These are phyloP conservation scores for Colletotrichum chrysophilum DNA, from an alignment of 2,329 filamentous ascomycete species.

Conservation along the genomic window DNA sequence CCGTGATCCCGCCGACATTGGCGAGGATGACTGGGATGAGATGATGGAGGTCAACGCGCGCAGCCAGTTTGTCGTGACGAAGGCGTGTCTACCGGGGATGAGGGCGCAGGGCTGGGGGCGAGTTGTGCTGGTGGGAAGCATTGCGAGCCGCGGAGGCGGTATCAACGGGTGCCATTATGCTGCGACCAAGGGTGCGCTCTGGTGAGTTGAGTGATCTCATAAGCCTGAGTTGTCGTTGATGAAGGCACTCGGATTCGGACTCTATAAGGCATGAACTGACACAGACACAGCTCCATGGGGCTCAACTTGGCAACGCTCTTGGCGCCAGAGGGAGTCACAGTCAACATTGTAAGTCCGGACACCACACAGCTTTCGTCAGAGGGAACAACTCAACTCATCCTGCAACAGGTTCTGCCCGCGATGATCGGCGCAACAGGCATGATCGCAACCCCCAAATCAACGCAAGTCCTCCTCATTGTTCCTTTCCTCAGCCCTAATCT, in stretches of 20 bases:
- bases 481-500: background rate
- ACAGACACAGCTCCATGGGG: constrained; percentile 35
- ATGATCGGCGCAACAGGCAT: constrained; percentile 41
- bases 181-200: constrained; percentile 34
- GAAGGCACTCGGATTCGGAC: background rate
- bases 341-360: constrained; percentile 33
- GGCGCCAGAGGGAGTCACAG: constrained; percentile 35
- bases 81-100: constrained; percentile 35
- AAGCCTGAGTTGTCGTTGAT: no score
- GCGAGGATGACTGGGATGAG: constrained; percentile 40
- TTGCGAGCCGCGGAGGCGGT: constrained; percentile 35
- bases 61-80: constrained; percentile 38
- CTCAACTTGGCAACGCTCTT: constrained; percentile 36
- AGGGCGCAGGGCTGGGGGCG: constrained; percentile 35
- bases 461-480: constrained; percentile 20
- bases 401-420: constrained; percentile 35
- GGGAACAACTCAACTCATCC: background rate
- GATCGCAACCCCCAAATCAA: constrained; percentile 35
- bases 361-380: background rate
- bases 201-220: background rate
- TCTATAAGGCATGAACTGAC: background rate
- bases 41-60: constrained; percentile 38
- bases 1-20: constrained; percentile 35
- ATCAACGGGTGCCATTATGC: constrained; percentile 41
- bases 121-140: constrained; percentile 36